Evolutionary conservation across 1,284 basidiomycete species (phyloP), one percentile per base, ranked within the genome.

Genomic region (Cutaneotrichosporon mucoides): DNA sequence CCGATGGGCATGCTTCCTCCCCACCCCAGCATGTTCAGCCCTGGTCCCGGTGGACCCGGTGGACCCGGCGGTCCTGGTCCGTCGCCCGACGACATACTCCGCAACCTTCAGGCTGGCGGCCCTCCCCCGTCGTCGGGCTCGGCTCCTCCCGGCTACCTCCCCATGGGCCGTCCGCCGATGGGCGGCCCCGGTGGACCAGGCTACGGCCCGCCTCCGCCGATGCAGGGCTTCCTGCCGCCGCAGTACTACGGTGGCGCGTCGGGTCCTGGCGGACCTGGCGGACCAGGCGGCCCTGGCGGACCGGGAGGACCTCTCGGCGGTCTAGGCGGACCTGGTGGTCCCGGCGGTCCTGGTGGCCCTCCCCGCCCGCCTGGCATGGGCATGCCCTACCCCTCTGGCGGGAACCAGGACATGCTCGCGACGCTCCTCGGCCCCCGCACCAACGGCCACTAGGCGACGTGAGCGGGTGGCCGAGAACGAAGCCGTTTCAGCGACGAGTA

Each of bases 351-450:
- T 24, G 24, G 44, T 8, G 38, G 38, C 10, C 34, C 34, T 2
- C 53, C 53, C 3, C 49, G 45, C 42, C 59, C 59, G 6, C 63
- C 59, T 3, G 53, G 54, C 44, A 60, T 60, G 55, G 15, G 36
- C 56, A 52, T 36, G 49, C 35, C 38, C 12, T 43, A 41, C 47
- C 47, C 51, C 51, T 43, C 48, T 24, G 38, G 34, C 56, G 60
- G 62, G 55, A 70, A 71, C 57, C 73, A 75, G 55, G 73, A 76
- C 52, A 73, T 74, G 65, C 65, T 76, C 10, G 69, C 72, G 7
- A 68, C 72, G 7, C 61, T 76, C 41, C 49, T 51, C 3, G 48
- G 40, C 35, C 56, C 42, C 40, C 38, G 49, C 16, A 24, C 45
- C 4, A n/a, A 55, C 41, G 46, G 46, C 33, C 48, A 57, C 33